These are phyloP conservation scores for Potentilla sterilis DNA, from an alignment of 306 rosid species.

Conservation along the genomic window DNA sequence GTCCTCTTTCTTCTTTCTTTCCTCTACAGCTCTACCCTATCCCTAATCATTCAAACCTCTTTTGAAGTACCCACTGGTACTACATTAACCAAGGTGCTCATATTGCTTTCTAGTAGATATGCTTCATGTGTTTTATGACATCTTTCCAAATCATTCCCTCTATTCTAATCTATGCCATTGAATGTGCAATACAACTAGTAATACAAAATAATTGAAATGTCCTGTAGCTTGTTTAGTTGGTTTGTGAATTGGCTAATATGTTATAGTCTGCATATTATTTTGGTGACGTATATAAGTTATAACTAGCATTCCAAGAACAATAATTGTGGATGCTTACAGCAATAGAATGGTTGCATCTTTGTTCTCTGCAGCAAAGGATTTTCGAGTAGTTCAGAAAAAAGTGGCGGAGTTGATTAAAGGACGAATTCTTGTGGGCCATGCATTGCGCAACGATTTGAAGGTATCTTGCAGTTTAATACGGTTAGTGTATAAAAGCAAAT, in stretches of 20 bases:
- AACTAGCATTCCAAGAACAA: not conserved
- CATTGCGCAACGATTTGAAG: constrained; percentile 89
- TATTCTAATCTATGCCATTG: not conserved
- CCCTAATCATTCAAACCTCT: not conserved
- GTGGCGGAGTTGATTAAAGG: constrained; percentile 82
- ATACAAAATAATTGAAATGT: not conserved
- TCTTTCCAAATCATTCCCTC: not conserved
- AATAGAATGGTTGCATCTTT: constrained; percentile 11
- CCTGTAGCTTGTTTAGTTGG: not conserved
- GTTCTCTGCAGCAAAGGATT: constrained; percentile 65
- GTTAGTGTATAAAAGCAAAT: constrained; percentile 3
- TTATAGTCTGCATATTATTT: not conserved
- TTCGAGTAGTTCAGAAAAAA: constrained; percentile 63
- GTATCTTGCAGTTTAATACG: constrained; percentile 31
- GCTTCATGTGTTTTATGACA: not conserved
- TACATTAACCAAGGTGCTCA: not conserved
- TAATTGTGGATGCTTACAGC: not conserved
- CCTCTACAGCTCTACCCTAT: not conserved
- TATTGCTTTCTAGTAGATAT: not conserved
- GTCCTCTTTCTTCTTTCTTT: not conserved
- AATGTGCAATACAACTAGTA: not conserved
- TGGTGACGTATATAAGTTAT: not conserved
- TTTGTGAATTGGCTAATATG: not conserved
- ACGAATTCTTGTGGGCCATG: constrained; percentile 90
- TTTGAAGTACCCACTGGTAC: not conserved